These are phyloP conservation scores for Lachnum nothofagi DNA, from an alignment of 2,329 filamentous ascomycete genomes.

Conservation along the genomic window DNA sequence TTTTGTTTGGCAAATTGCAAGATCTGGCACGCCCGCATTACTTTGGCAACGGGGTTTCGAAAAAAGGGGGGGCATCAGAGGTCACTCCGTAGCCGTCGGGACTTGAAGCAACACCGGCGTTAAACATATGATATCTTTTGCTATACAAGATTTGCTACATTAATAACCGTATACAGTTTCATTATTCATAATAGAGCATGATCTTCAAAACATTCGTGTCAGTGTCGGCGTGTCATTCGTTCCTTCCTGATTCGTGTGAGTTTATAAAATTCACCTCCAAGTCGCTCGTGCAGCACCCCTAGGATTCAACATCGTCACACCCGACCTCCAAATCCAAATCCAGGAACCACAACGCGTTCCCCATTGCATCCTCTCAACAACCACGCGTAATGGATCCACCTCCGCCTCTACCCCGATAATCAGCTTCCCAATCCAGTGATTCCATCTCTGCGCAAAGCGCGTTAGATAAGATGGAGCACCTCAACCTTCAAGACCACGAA, in stretches of 20 bases:
- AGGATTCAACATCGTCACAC: constrained; percentile 1
- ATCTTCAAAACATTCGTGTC: too few species aligned
- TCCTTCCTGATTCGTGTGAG: neutral
- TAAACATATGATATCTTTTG: neutral
- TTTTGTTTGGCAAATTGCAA: neutral
- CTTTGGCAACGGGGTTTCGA: neutral
- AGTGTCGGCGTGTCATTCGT: neutral
- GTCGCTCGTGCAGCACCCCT: neutral
- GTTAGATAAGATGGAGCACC: constrained; percentile 47
- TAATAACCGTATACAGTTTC: neutral
- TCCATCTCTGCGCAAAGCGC: constrained; percentile 19
- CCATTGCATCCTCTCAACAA: constrained; percentile 3
- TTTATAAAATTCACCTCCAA: neutral
- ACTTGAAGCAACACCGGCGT: neutral
- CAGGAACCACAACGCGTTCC: neutral
- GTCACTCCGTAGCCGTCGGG: too few species aligned
- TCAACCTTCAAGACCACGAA: constrained; percentile 49
- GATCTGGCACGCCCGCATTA: neutral
- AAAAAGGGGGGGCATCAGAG: neutral
- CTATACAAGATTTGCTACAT: neutral
- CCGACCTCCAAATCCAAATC: neutral
- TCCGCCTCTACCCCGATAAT: constrained; percentile 19
- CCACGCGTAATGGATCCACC: constrained; percentile 26
- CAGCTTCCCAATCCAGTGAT: neutral
- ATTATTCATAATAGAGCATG: too few species aligned